Evolutionary conservation across 169 alveolate species (phyloP), one percentile per base, ranked within the genome.

Genomic region (Eimeria necatrix): DNA sequence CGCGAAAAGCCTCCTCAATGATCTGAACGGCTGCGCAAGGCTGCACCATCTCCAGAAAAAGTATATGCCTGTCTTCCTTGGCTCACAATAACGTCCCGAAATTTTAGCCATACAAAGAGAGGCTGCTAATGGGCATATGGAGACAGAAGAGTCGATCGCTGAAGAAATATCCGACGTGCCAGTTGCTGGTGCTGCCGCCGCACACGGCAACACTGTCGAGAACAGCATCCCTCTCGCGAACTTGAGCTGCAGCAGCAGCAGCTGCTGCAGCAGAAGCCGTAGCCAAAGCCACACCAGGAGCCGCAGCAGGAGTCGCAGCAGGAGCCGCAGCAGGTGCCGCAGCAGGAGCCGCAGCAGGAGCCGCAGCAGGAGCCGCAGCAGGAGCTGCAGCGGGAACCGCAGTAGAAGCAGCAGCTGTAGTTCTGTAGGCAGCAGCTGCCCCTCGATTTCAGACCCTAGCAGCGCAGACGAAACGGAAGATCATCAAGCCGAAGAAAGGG

Each of bases 341-440:
- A 93, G 60, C 49, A 93, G 93, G 83, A 93, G 96, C 85, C 52
- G 53, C 56, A 41, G 90, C 90, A 93, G 93, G 88, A 74, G 87
- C 87, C 78, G 95, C 71, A 91, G 48, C 64, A 56, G 64, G 20
- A 56, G 64, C 8, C 8, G 64, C 86, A 46, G 14, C 32, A 46
- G 64, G 9, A 48, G 61, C 86, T 4, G 73, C 90, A 22, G 90
- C 49, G 22, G 90, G 73, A 81, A 51, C 90, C 49, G 73, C 74
- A 24, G 74, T 51, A 81, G 90, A 24, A 53, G 90, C 73, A 20
- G 90, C 90, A 81, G 90, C 73, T 51, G n/a, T 60, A 48, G 68
- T 26, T 49, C 90, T 7, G 53, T 81, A 6, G 53, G 73, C 73
- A 53, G 90, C 90, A 81, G 90, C 53, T 81, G 73, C 41, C 64